Base-by-base conservation (phyloP, 1,284 basidiomycete genomes). In the Garcileccinum viscosum region DNA sequence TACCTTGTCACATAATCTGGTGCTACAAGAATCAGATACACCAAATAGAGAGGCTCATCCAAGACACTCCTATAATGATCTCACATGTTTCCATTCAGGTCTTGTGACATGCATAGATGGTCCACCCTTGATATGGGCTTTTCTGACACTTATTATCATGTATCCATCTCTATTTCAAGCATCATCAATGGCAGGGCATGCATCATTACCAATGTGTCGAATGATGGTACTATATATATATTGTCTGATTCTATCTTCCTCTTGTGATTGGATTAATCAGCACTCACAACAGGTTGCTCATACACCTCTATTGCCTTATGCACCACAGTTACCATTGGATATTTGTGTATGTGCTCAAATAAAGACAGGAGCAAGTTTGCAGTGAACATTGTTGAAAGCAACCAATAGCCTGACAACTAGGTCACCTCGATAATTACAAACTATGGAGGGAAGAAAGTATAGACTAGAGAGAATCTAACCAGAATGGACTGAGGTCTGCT, bases 241-340 rank as follows among this genome's bases (percentile, higher is more conserved):
- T 27, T 27, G 27, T 53, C 50, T 15, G 22, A 12, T 58, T 5
- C 24, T 22, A 38, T 40, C 47, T n/a, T 32, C 7, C 37, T 9
- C 30, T n/a, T 14, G 1, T 37, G 14, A 22, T 12, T 1, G 30
- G 50, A 19, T 38, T 7, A 3, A 24, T 4, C 24, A 1, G 1
- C 12, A 63, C 91, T 73, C 74, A 92, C 90, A 66, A 97, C 92
- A 30, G 98, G 83, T 40, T 92, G 86, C 79, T 95, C 90, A 76
- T 98, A 98, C n/a, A 97, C 96, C 76, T 97, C 94, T 11, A 96
- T 88, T 0, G 93, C 96, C 84, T 98, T 99, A 73, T 97, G 93
- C 2, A 90, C 91, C 3, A 95, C 95, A 0, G 96, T 99, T 9
- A 96, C 91, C 7, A 98, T 94, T 0, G 97, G 95, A 79, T 99